Evolutionary conservation across 306 rosid species (phyloP), one percentile per base, ranked within the genome.

Genomic region (Ammopiptanthus mongolicus): DNA sequence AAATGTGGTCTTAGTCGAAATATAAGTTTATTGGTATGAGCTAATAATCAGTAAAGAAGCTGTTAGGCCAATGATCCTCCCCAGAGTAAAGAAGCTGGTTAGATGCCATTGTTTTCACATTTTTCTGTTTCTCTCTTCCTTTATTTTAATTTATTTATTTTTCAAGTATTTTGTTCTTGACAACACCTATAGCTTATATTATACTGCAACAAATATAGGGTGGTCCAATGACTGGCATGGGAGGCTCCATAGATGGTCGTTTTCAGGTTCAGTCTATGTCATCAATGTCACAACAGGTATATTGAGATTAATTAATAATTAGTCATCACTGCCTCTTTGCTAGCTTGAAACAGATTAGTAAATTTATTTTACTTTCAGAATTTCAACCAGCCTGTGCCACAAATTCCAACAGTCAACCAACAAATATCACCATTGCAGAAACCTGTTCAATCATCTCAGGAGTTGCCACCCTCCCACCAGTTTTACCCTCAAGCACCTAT

Each of bases 371-470:
- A 36, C 39, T 86, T 75, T 76, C 97, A 91, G 95, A 78, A 73
- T 86, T 86, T 84, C 88, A 90, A 86, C 65, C 90, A 87, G 77
- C 51, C 93, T 14, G 57, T 33, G 62, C 84, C 78, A 9, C 90
- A 87, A 78, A 79, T 80, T 80, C 87, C 91, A 29, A 87, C 88
- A 3, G 78, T 68, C 56, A 85, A 88, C 68, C 96, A 83, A 79
- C 90, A 87, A 75, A 76, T 78, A 62, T 84, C 93, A 47, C 90
- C 91, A 77, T 63, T 82, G 71, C 91, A 83, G 78, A 95, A 90
- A 70, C 81, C 84, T 67, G 50, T 77, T 78, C 96, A 81, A 67
- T 87, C 96, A 73, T 90, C 97, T 37, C 93, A 87, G 86, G 87
- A 87, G 60, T 64, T 90, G 71, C 93, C 90, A 57, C 84, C 94